Evolutionary conservation across 306 rosid species (phyloP).

Genomic region (Ochetophila trinervis): DNA sequence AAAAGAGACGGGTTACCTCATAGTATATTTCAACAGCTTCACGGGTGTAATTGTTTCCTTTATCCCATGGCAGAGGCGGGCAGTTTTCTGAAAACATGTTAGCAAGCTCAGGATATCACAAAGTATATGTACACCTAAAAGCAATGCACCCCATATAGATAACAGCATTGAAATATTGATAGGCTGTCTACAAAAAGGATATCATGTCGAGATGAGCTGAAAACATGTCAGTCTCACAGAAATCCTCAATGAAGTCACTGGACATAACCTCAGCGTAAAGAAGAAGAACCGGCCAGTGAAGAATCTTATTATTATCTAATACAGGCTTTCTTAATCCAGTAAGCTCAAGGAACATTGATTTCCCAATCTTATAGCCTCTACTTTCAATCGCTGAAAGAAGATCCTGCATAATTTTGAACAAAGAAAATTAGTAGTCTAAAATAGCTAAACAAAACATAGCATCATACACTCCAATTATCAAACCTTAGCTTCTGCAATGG

Average conservation of each 20-base stretch:
- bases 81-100: slow-evolving; percentile 74
- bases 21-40: slow-evolving; percentile 70
- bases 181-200: slow-evolving; percentile 55
- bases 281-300: slow-evolving; percentile 96
- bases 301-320: slow-evolving; percentile 64
- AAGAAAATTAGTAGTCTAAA: slow-evolving; percentile 12
- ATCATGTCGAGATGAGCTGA: slow-evolving; percentile 82
- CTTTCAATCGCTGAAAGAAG: slow-evolving; percentile 57
- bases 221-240: slow-evolving; percentile 89
- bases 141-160: slow-evolving; percentile 12
- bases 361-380: slow-evolving; percentile 79
- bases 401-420: slow-evolving; percentile 45
- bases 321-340: slow-evolving; percentile 67
- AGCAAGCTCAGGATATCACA: slow-evolving; percentile 56
- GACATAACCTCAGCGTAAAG: slow-evolving; percentile 96
- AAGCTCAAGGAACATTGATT: slow-evolving; percentile 65
- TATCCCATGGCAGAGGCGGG: slow-evolving; percentile 78
- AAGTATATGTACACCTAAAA: background rate
- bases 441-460: slow-evolving; percentile 19
- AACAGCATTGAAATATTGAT: background rate
- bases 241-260: slow-evolving; percentile 92
- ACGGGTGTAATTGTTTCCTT: slow-evolving; percentile 59
- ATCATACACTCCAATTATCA: slow-evolving; percentile 11
- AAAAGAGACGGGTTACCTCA: slow-evolving; percentile 50
- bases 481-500: slow-evolving; percentile 66